Base-by-base conservation (phyloP, 75 land plant species). In the Pinus taeda region DNA sequence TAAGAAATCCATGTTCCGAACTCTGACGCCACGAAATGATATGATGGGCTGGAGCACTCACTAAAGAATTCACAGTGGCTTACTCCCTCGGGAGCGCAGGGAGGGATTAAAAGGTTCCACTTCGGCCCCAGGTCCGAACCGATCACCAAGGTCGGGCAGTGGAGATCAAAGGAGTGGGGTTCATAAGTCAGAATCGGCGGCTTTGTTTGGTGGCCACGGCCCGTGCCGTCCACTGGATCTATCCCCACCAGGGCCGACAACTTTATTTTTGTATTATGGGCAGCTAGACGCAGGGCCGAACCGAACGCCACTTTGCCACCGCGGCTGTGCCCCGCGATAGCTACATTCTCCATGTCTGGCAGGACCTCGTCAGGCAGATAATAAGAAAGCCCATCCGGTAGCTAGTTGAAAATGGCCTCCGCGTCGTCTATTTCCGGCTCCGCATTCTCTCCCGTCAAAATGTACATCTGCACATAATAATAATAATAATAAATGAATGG, bases 271-370 rank as follows among this genome's bases (percentile, higher is more conserved):
- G 33, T 33, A 1, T 33, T 33, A 0, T 33, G 33, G 33, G 33
- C 33, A 33, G 33, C 33, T 33, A 33, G 2, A 33, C 33, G 33
- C 33, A 33, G 33, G 1, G 33, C 33, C 33, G 33, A 33, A 1
- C 90, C 90, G 33, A 33, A 33, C 15, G 93, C 90, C 0, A 81
- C 88, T 62, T 93, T 95, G 55, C 92, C 98, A 6, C 98, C 98
- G 6, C 98, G 88, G 77, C 98, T 95, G 75, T 95, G 98, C 30
- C 95, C 98, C 4, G 88, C 86, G n/a, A 95, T 58, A 3, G 83
- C 92, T 4, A 89, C 77, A 57, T 84, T 89, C 11, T n/a, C 66
- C 18, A 86, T 57, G 76, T 86, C 79, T 3, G 92, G 86, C 0
- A 39, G 58, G 4, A 90, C 26, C 22, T 13, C 15, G 6, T n/a